Evolutionary conservation across 1,139 yeast species (phyloP), one percentile per base, ranked within the genome.

Genomic region (Yamadazyma diddensiae): DNA sequence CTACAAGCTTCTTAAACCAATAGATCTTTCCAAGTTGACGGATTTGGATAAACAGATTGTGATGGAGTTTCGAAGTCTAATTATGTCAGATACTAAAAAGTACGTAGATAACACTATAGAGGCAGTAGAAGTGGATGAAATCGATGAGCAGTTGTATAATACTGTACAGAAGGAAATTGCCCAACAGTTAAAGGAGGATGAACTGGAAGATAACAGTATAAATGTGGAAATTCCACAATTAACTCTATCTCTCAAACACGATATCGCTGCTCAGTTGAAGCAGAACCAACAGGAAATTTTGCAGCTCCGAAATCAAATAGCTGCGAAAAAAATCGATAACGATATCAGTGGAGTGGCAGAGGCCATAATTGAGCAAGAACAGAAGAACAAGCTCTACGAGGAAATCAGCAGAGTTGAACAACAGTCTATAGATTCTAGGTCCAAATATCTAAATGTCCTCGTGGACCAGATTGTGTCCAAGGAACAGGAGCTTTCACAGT

Each of bases 31-130:
- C 1, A 21, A 25, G 7, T 24, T 34, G 5, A 29, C 36, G 4
- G 34, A 28, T 1, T 21, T 63, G 3, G 55, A 53, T 2, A 25
- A 38, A 9, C 36, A 49, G n/a, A 58, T 79, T 0, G 54, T 52
- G 7, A 32, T 41, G 4, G 78, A 73, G 33, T 47, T 73, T 37
- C 42, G 52, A 5, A 45, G 41, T 3, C 50, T 79, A 24, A 56
- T 78, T 7, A 54, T 57, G 27, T 70, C 82, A 0, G 88, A 79
- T 45, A 66, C 61, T 34, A 47, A 60, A 9, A 69, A 63, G 43
- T 47, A 52, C 26, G 52, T 49, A 5, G 62, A 62, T 32, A 32
- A 50, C 3, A 31, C 38, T 5, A 49, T 35, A 31, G 41, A 35
- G 20, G 50, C 57, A 6, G 37, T 57, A 24, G 30, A 60, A 2